phyloP scores from a whole-genome alignment of 345 rosid genomes.

The Acer campestre region DNA sequence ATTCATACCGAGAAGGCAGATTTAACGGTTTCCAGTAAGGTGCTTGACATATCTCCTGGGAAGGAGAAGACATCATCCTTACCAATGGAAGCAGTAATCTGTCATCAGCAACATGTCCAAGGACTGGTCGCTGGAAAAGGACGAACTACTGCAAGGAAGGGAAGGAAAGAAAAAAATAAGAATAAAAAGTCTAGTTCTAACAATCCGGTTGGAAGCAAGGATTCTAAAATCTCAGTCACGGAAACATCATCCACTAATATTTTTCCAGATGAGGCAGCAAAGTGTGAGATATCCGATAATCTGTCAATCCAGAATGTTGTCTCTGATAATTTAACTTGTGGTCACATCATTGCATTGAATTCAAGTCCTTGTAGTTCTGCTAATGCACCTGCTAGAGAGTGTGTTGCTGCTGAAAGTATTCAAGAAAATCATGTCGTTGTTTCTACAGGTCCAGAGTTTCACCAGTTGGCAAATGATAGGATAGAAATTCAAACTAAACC shows the following conservation, averaged over 20 bases:
- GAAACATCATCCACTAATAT: slow-evolving; percentile 33
- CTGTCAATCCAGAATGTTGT: slow-evolving; percentile 25
- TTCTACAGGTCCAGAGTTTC: slow-evolving; percentile 27
- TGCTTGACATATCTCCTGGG: slow-evolving; percentile 33
- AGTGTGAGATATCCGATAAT: slow-evolving; percentile 30
- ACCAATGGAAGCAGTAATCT: slow-evolving; percentile 43
- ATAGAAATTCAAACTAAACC: slow-evolving; percentile 27
- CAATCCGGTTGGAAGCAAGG: slow-evolving; percentile 34
- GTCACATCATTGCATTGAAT: slow-evolving; percentile 22
- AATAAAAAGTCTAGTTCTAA: slow-evolving; percentile 43
- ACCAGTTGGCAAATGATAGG: slow-evolving; percentile 21
- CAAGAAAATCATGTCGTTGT: slow-evolving; percentile 35
- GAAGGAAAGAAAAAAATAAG: slow-evolving; percentile 64
- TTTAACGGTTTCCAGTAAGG: slow-evolving; percentile 40
- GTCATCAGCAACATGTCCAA: slow-evolving; percentile 68
- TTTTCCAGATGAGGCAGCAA: slow-evolving; percentile 37
- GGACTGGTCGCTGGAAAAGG: slow-evolving; percentile 51
- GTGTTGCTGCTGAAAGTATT: slow-evolving; percentile 29
- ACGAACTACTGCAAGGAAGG: slow-evolving; percentile 53
- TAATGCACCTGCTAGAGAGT: slow-evolving; percentile 40
- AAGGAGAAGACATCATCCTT: slow-evolving; percentile 36
- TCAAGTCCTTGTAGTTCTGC: slow-evolving; percentile 31
- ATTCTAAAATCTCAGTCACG: slow-evolving; percentile 34
- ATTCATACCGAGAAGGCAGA: slow-evolving; percentile 30
- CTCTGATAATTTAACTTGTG: slow-evolving; percentile 24